Percentiles rank a stretch among this genome's conserved stretches.
Evolutionary conservation across 305 asterid species (phyloP).

Genomic region (Fraxinus greggii): DNA sequence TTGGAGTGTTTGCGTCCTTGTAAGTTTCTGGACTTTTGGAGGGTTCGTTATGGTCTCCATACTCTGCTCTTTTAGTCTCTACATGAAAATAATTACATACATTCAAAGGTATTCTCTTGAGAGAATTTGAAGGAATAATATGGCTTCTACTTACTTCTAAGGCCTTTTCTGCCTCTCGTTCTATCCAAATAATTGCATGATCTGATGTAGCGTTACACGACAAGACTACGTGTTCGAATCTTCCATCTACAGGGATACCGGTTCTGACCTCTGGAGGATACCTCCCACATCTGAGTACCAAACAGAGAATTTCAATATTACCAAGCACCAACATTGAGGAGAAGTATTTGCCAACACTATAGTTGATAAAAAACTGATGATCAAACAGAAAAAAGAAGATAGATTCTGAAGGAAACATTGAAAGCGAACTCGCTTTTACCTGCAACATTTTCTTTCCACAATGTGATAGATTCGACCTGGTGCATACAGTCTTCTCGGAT

Average conservation of each 20-base stretch:
- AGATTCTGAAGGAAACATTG: neutral
- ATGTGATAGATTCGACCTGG: slow-evolving; percentile 96
- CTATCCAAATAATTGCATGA: slow-evolving; percentile 93
- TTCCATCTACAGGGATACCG: slow-evolving; percentile 93
- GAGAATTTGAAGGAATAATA: neutral
- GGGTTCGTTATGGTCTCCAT: slow-evolving; percentile 49
- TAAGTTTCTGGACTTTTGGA: slow-evolving; percentile 61
- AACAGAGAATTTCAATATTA: slow-evolving; percentile 12
- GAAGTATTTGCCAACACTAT: neutral
- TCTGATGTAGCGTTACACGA: slow-evolving; percentile 91
- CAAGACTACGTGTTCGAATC: slow-evolving; percentile 89
- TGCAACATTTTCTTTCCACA: slow-evolving; percentile 85
- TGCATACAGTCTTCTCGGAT: slow-evolving; percentile 81
- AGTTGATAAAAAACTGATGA: neutral
- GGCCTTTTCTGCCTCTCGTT: slow-evolving; percentile 81
- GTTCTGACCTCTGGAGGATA: slow-evolving; percentile 92
- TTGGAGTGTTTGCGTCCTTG: slow-evolving; percentile 57
- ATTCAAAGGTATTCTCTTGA: neutral
- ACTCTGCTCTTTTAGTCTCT: slow-evolving; percentile 57
- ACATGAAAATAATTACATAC: slow-evolving; percentile 20
- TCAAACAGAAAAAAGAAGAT: neutral
- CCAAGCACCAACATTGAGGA: neutral
- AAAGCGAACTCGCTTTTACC: slow-evolving; percentile 40
- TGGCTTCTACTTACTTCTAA: slow-evolving; percentile 53
- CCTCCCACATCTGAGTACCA: slow-evolving; percentile 74